Percentiles rank a stretch among this genome's conserved stretches.
phyloP scores from a whole-genome alignment of 495 filamentous ascomycete species.

The Rhypophila decipiens region DNA sequence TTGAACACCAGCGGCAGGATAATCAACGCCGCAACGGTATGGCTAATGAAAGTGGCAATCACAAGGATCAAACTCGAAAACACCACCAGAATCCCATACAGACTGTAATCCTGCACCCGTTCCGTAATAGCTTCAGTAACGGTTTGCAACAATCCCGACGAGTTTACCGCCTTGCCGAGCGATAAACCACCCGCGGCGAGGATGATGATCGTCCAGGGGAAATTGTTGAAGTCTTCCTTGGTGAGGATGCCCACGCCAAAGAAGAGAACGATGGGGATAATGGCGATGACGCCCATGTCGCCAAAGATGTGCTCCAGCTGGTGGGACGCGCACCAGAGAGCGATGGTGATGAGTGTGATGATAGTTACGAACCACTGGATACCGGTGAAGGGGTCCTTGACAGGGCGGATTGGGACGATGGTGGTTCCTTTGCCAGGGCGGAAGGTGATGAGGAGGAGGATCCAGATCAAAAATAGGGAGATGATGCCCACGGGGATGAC shows the following conservation, averaged over 20 bases:
- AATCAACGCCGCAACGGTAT: constrained; percentile 94
- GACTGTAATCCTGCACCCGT: constrained; percentile 66
- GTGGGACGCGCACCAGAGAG: constrained; percentile 87
- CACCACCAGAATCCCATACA: constrained; percentile 83
- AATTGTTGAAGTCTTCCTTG: constrained; percentile 99
- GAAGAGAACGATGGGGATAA: constrained; percentile 92
- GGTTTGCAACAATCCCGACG: constrained; percentile 85
- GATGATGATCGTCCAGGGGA: constrained; percentile 99
- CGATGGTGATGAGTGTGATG: constrained; percentile 81
- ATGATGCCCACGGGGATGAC: constrained; percentile 88
- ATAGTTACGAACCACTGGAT: constrained; percentile 87
- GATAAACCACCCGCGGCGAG: constrained; percentile 90
- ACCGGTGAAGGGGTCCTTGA: constrained; percentile 82
- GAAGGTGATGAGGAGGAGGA: constrained; percentile 78
- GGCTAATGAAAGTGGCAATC: constrained; percentile 95
- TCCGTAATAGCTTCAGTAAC: constrained; percentile 70
- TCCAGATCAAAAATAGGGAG: constrained; percentile 84
- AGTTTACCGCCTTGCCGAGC: constrained; percentile 90
- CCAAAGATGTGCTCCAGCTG: constrained; percentile 82
- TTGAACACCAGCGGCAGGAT: constrained; percentile 84
- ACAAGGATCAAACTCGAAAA: constrained; percentile 83
- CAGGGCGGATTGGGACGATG: constrained; percentile 85
- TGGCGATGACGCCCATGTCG: constrained; percentile 97
- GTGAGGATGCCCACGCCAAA: constrained; percentile 96
- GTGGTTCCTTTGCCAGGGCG: constrained; percentile 74